Percentiles rank a stretch among this genome's conserved stretches.
These are phyloP conservation scores for Thalassiosira profunda DNA, from an alignment of 108 stramenopile genomes.

Conservation along the genomic window DNA sequence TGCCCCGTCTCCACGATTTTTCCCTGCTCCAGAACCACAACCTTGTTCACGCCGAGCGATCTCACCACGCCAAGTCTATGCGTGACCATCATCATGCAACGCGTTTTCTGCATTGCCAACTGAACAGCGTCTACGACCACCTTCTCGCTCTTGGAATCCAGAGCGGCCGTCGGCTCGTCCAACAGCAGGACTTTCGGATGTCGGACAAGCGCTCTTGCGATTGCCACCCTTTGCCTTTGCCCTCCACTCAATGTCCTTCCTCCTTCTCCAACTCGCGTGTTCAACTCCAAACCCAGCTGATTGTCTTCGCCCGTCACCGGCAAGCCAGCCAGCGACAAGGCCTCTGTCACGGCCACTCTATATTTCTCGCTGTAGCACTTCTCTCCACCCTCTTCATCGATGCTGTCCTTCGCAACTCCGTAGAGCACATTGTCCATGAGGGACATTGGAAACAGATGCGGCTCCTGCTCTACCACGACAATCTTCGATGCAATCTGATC, in stretches of 20 bases:
- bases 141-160: conserved; percentile 85
- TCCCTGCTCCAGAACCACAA: conserved; percentile 92
- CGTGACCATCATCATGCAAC: conserved; percentile 92
- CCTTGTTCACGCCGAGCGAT: conserved; percentile 86
- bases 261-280: conserved; percentile 95
- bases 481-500: conserved; percentile 74
- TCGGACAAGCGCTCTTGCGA: conserved; percentile 93
- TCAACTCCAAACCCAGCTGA: conserved; percentile 77
- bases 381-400: conserved; percentile 68
- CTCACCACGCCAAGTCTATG: conserved; percentile 89
- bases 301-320: conserved; percentile 73
- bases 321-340: conserved; percentile 67
- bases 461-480: conserved; percentile 93
- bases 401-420: conserved; percentile 79
- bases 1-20: conserved; percentile 91
- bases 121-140: conserved; percentile 73
- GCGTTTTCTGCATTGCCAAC: conserved; percentile 62
- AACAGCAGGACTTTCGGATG: conserved; percentile 87
- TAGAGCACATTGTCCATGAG: conserved; percentile 94
- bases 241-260: conserved; percentile 94
- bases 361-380: conserved; percentile 65
- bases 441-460: conserved; percentile 90
- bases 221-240: conserved; percentile 90
- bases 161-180: conserved; percentile 90
- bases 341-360: conserved; percentile 56